These are phyloP conservation scores for Cladorrhinum sp. DNA, from an alignment of 2,329 filamentous ascomycete genomes.

Conservation along the genomic window DNA sequence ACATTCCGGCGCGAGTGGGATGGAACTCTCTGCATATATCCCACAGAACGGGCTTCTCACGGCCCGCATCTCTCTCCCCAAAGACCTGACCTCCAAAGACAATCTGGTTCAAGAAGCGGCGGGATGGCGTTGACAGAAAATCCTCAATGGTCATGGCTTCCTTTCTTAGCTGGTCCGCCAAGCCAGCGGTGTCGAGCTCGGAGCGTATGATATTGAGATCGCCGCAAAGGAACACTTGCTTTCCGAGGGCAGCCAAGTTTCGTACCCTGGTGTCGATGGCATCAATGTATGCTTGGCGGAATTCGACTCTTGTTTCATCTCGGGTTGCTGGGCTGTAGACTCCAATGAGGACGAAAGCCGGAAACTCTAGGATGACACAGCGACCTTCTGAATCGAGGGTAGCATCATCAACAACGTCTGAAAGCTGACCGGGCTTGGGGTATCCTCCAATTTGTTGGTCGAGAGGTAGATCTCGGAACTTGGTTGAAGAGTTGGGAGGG, in stretches of 20 bases:
- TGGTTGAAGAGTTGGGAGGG: constrained; percentile 65
- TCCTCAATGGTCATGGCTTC: constrained; percentile 65
- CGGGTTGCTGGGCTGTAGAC: constrained; percentile 89
- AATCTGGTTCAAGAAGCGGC: constrained; percentile 83
- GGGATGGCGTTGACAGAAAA: constrained; percentile 68
- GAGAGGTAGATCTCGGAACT: constrained; percentile 71
- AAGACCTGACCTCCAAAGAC: constrained; percentile 68
- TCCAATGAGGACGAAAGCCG: constrained; percentile 88
- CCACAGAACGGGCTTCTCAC: constrained; percentile 70
- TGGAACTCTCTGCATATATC: constrained; percentile 83
- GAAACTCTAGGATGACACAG: constrained; percentile 88
- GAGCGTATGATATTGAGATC: constrained; percentile 78
- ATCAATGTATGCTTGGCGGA: constrained; percentile 74
- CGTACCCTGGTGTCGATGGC: constrained; percentile 80
- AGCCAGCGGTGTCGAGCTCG: constrained; percentile 69
- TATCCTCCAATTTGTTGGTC: constrained; percentile 86
- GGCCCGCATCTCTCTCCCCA: constrained; percentile 63
- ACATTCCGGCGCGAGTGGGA: constrained; percentile 80
- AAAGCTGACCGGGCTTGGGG: constrained; percentile 66
- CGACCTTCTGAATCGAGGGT: constrained; percentile 86
- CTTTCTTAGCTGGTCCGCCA: constrained; percentile 69
- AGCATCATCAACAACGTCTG: constrained; percentile 61
- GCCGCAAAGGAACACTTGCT: constrained; percentile 79
- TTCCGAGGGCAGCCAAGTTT: constrained; percentile 76
- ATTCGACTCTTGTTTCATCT: constrained; percentile 78